Evolutionary conservation across 805 yeast genomes (phyloP).

Genomic region (Wickerhamiella australiensis): DNA sequence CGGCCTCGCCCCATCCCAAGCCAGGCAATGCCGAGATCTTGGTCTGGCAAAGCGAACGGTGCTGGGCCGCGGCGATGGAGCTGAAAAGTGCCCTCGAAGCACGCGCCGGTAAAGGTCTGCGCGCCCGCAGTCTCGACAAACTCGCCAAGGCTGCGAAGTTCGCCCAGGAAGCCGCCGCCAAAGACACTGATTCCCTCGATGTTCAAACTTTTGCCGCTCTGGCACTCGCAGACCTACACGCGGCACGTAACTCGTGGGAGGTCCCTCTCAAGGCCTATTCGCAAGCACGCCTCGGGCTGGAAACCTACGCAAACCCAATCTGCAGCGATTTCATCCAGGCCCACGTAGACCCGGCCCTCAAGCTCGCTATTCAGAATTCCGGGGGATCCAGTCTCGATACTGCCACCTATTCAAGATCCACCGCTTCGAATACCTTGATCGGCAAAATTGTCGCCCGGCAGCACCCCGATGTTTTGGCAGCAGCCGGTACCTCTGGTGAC

Average conservation of each 20-base stretch:
- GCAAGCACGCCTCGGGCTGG: slow-evolving; percentile 49
- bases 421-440: slow-evolving; percentile 26
- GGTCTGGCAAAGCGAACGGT: slow-evolving; percentile 67
- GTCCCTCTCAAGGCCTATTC: slow-evolving; percentile 42
- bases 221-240: slow-evolving; percentile 34
- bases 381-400: slow-evolving; percentile 10
- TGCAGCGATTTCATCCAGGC: slow-evolving; percentile 46
- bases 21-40: slow-evolving; percentile 44
- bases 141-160: slow-evolving; percentile 49
- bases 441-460: slow-evolving; percentile 31
- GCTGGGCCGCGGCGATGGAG: slow-evolving; percentile 56
- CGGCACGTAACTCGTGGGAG: slow-evolving; percentile 49
- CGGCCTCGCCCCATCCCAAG: slow-evolving; percentile 31
- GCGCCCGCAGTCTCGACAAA: slow-evolving; percentile 48
- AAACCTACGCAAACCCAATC: slow-evolving; percentile 36
- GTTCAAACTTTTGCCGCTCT: slow-evolving; percentile 20
- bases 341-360: slow-evolving; percentile 54
- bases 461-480: slow-evolving; percentile 25
- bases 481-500: slow-evolving; percentile 17
- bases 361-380: slow-evolving; percentile 39
- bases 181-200: slow-evolving; percentile 14
- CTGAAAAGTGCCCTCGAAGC: slow-evolving; percentile 44
- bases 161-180: slow-evolving; percentile 31
- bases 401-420: neutral
- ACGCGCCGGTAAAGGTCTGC: slow-evolving; percentile 34